These are phyloP conservation scores for Collybiopsis confluens DNA, from an alignment of 768 basidiomycete species.

Conservation along the genomic window DNA sequence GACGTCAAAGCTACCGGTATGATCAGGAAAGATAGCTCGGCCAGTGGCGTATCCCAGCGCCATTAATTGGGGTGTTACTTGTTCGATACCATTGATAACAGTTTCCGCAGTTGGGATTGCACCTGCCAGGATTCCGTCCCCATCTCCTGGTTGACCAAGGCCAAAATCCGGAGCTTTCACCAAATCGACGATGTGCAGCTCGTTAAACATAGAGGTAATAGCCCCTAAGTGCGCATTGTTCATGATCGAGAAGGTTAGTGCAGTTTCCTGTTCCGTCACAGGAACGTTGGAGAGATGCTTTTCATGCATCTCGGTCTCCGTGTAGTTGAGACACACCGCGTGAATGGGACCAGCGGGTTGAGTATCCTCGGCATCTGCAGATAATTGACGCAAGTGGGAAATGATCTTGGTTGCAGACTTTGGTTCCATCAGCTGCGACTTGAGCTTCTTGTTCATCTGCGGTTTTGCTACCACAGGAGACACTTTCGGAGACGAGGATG, in stretches of 20 bases:
- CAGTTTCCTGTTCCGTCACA: constrained; percentile 12
- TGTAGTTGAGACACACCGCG: constrained; percentile 66
- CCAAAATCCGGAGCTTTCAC: constrained; percentile 61
- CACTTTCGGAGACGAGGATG: constrained; percentile 31
- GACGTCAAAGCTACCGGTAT: constrained; percentile 40
- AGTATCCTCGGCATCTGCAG: constrained; percentile 27
- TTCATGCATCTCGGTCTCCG: constrained; percentile 59
- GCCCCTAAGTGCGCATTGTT: constrained; percentile 47
- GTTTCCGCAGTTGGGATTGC: constrained; percentile 74
- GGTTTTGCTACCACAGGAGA: constrained; percentile 40
- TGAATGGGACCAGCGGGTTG: constrained; percentile 52
- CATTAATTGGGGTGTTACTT: constrained; percentile 76
- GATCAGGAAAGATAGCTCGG: constrained; percentile 57
- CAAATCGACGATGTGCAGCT: constrained; percentile 60
- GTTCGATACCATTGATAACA: constrained; percentile 60
- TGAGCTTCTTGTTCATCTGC: constrained; percentile 61
- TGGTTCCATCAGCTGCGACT: constrained; percentile 60
- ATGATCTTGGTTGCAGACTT: constrained; percentile 71
- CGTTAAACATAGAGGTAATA: constrained; percentile 46
- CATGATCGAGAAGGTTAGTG: constrained; percentile 30
- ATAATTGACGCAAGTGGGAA: constrained; percentile 57
- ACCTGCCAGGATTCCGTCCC: constrained; percentile 64
- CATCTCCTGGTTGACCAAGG: constrained; percentile 69
- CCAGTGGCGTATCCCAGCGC: constrained; percentile 76
- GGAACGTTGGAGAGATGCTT: constrained; percentile 53